Conservation (phyloP, 768 basidiomycete species). For the Rhodotorula diobovata region DNA sequence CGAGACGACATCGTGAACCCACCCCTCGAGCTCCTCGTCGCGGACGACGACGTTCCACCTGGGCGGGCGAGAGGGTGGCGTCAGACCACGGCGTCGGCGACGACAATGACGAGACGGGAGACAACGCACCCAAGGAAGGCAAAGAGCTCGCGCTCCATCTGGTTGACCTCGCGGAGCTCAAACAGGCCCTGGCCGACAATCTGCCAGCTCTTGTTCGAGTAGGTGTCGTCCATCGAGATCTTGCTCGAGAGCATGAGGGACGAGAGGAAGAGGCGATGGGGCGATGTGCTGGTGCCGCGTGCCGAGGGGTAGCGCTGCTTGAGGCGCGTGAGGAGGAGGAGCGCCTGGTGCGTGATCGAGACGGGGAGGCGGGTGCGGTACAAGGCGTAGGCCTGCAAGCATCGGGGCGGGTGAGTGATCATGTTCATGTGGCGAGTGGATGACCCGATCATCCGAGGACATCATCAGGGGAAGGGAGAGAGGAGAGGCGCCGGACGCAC, state of each 20-base stretch:
- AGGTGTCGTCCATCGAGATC: constrained; percentile 90
- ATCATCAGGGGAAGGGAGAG: not conserved
- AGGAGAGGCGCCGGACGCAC: constrained; percentile 23
- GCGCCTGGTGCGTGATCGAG: constrained; percentile 63
- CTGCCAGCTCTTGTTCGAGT: constrained; percentile 87
- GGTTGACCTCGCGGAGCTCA: constrained; percentile 79
- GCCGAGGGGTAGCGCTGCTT: constrained; percentile 90
- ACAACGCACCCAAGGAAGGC: constrained; percentile 58
- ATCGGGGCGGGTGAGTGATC: not conserved
- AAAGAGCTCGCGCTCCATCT: constrained; percentile 87
- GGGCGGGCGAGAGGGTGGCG: not conserved
- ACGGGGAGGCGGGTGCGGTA: constrained; percentile 72
- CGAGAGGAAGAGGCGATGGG: constrained; percentile 82
- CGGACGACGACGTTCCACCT: constrained; percentile 43
- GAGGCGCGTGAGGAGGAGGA: constrained; percentile 72
- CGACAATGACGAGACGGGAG: too few relatives aligned
- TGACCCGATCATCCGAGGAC: not conserved
- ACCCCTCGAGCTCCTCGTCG: constrained; percentile 41
- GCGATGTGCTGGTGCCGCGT: constrained; percentile 79
- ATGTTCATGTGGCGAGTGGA: too few relatives aligned
- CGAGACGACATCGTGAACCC: constrained; percentile 29
- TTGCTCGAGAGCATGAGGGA: constrained; percentile 64
- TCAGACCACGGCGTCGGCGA: not conserved
- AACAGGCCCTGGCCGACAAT: constrained; percentile 88
- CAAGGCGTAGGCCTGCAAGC: constrained; percentile 60